Evolutionary conservation across 805 yeast genomes (phyloP), one percentile per base, ranked within the genome.

Genomic region (Maudiozyma pseudohumilis): DNA sequence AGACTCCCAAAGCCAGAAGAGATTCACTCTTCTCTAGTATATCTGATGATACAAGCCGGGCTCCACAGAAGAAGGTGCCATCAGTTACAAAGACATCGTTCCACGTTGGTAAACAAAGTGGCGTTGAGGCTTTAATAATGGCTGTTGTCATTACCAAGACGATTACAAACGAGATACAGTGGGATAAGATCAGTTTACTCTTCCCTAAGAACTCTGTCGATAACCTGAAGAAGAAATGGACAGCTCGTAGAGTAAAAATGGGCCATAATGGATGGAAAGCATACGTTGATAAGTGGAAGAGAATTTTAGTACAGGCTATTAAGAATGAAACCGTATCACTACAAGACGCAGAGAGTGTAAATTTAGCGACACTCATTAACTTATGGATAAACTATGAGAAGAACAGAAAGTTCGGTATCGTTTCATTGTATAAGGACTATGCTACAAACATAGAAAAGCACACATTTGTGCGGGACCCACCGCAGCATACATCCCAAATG

Each of bases 131-230:
- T 2, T 61, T 86, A 28, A 72, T 76, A 46, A 68, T 84, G 42
- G 70, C 79, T 2, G 80, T 80, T 11, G 74, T 81, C 10, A 77
- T 84, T 15, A 72, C 80, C 4, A 77, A 79, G 43, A 71, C 87
- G 12, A 68, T 81, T 28, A 66, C 59, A 13, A 67, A 72, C 31
- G 74, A 74, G 12, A 79, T 83, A 27, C 77, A 75, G 41, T 87
- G 94, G 81, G 69, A 67, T 0, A 57, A 66, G 25, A 75, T 87
- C 6, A 66, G 80, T 0, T 51, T 49, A 0, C 53, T 74, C 5
- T 70, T 82, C 29, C 61, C 60, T 3, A 55, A 50, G 38, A 56
- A 57, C 31, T 55, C 65, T 0, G 60, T 70, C 2, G 72, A 67
- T 7, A 62, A 67, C 9, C 59, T 80, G 20, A 69, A 68, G 44